Base-by-base conservation (phyloP, 768 basidiomycete genomes). In the Pisolithus microcarpus region DNA sequence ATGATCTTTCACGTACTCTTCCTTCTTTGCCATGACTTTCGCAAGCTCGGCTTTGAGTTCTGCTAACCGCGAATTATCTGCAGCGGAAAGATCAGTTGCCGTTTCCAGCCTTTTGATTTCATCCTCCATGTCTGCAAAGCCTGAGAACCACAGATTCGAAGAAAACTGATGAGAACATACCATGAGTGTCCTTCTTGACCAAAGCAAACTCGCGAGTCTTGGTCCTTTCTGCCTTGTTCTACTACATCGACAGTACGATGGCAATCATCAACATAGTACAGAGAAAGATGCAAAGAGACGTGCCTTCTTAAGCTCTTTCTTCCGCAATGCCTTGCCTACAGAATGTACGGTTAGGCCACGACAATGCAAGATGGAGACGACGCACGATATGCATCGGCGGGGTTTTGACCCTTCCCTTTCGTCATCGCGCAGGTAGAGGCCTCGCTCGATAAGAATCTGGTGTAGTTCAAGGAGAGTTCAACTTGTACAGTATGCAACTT, bases 251-350 rank as follows among this genome's bases (percentile, higher is more conserved):
- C 48, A 48, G 49, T 15, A 46, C 15, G 31, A 47, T 38, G 51
- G 58, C 39, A 57, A 48, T 49, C n/a, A 45, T 38, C 7, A 18
- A 11, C 23, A 11, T 19, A 21, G 23, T 24, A 34, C 23, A 19
- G 49, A 16, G 47, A 39, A 39, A 44, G 65, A 54, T 63, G 48
- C 45, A 40, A 36, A 49, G 42, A 40, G 52, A 50, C 55, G 43
- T 56, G 56, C 92, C 85, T 92, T 95, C 73, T 95, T 95, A 40
- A 97, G 73, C 65, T 99, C 95, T 65, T 93, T 97, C 68, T 92
- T 93, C 52, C 91, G 78, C 64, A 85, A 85, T 3, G 90, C 84
- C 70, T 98, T 98, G 50, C 93, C 93, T 96, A 59, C 23, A 31
- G 34, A 26, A 42, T 3, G 21, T 6, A 16, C 28, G 28, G 23